Base-by-base conservation (phyloP, 352 stramenopile genomes). In the Phytophthora parvispora region DNA sequence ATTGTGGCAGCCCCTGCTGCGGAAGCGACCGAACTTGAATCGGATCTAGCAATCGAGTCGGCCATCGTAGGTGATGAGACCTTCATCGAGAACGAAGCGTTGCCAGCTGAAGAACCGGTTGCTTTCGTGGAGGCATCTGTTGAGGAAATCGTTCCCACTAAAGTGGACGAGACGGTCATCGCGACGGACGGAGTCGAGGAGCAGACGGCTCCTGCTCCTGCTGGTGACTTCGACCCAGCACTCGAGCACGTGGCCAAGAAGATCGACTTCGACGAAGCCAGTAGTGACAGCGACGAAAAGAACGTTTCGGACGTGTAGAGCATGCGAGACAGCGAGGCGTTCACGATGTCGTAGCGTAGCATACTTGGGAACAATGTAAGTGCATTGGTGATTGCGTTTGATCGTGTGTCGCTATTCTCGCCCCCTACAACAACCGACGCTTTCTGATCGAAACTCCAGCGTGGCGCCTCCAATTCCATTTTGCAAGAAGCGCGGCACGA, bases 251-350 rank as follows among this genome's bases (percentile, higher is more conserved):
- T 80, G 22, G 65, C 73, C 29, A 80, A 80, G 57, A 75, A 75
- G 40, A 80, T 80, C 40, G 69, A 80, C 24, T 80, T 80, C 31
- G 73, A 80, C 29, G 68, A 75, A 32, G 52, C 69, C 9, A 80
- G 73, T 40, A 76, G 60, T 42, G 69, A 80, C 40, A 74, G 72
- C 49, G 67, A 77, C 12, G 73, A 80, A n/a, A 69, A 75, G 51
- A 38, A 38, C 42, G 34, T 32, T 40, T 29, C 29, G 40, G 54
- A 47, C n/a, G 42, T 60, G 67, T 72, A 75, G 49, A 51, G 25
- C 43, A 40, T 22, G 40, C 34, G 40, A 54, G 28, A 60, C 29
- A 47, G 9, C n/a, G 47, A 42, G 38, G 38, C 27, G 38, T 43
- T 57, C 40, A 42, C 29, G 42, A 40, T 61, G 32, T 42, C 38